Percentiles rank a stretch among this genome's conserved stretches.
phyloP scores from a whole-genome alignment of 148 eudicot genomes.

The Rhododendron mucronatum region DNA sequence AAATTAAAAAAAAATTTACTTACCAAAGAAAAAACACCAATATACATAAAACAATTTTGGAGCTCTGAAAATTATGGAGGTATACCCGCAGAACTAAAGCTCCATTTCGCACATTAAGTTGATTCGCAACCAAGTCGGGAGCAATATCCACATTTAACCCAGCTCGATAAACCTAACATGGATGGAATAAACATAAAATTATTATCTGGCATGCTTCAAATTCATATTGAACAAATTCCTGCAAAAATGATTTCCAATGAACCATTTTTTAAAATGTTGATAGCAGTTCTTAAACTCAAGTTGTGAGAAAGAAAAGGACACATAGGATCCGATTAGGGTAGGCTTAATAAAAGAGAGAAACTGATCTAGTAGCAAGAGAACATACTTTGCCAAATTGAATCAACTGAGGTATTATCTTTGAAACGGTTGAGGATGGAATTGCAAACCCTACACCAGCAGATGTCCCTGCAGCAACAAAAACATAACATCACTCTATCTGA shows the following conservation, averaged over 20 bases:
- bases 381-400: constrained; percentile 81
- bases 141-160: constrained; percentile 82
- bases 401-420: constrained; percentile 75
- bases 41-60: not conserved
- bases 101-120: constrained; percentile 92
- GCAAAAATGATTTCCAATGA: not conserved
- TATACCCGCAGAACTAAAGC: constrained; percentile 80
- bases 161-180: constrained; percentile 68
- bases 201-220: not conserved
- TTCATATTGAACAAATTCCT: constrained; percentile 1
- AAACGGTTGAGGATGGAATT: constrained; percentile 86
- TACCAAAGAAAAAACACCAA: not conserved
- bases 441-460: constrained; percentile 98
- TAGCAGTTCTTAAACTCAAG: not conserved
- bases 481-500: not conserved
- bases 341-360: not conserved
- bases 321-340: not conserved
- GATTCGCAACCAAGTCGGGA: constrained; percentile 82
- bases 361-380: constrained; percentile 5
- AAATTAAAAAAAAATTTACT: not conserved
- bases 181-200: not conserved
- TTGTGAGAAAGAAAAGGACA: not conserved
- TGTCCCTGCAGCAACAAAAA: constrained; percentile 50
- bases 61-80: not conserved
- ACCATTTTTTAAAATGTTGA: not conserved